These are phyloP conservation scores for Danielia oregonensis DNA, from an alignment of 805 yeast species.

Conservation along the genomic window DNA sequence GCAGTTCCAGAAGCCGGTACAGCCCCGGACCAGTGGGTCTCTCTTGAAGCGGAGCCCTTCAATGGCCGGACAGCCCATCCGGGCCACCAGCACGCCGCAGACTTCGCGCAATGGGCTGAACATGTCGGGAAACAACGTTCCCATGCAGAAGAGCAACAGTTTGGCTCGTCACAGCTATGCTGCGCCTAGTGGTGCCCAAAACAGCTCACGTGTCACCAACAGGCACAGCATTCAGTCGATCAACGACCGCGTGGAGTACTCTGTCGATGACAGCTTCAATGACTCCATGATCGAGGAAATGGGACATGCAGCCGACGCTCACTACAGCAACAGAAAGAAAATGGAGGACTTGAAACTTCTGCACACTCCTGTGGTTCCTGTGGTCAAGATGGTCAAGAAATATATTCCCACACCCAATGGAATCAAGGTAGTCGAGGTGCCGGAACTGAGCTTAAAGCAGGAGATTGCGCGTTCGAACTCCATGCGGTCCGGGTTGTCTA, in stretches of 20 bases:
- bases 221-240: slow-evolving; percentile 7
- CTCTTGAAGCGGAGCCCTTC: slow-evolving; percentile 17
- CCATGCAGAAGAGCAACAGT: too few relatives aligned
- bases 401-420: slow-evolving; percentile 76
- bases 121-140: slow-evolving; percentile 3
- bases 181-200: slow-evolving; percentile 1
- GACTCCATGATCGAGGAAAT: slow-evolving; percentile 31
- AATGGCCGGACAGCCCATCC: slow-evolving; percentile 5
- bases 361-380: slow-evolving; percentile 12
- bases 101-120: slow-evolving; percentile 7
- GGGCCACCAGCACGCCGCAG: slow-evolving; percentile 7
- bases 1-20: slow-evolving; percentile 14
- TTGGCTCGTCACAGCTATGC: not conserved
- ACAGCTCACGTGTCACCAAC: slow-evolving; percentile 1
- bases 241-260: slow-evolving; percentile 6
- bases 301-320: slow-evolving; percentile 18
- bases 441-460: slow-evolving; percentile 39
- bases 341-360: slow-evolving; percentile 33
- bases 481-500: slow-evolving; percentile 28
- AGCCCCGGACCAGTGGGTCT: slow-evolving; percentile 7
- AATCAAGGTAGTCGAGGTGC: slow-evolving; percentile 65
- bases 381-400: slow-evolving; percentile 52
- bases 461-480: slow-evolving; percentile 40
- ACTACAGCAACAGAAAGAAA: slow-evolving; percentile 29
- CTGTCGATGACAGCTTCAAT: slow-evolving; percentile 29